Evolutionary conservation across 2,329 filamentous ascomycete species (phyloP).

Genomic region (Aspergillus proliferans): DNA sequence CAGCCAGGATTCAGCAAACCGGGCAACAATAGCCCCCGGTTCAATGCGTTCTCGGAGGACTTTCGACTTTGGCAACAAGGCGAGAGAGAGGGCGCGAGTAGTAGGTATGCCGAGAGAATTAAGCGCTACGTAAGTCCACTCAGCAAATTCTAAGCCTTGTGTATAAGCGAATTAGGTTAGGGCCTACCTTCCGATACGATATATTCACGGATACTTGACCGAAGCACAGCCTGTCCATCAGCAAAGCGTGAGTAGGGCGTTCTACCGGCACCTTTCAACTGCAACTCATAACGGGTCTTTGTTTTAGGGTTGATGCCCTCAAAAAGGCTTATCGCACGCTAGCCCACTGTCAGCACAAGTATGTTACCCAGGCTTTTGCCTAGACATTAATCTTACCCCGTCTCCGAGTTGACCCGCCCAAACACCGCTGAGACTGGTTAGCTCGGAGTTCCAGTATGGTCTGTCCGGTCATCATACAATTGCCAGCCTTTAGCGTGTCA

Average conservation of each 20-base stretch:
- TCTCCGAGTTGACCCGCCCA: conserved; percentile 97
- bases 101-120: conserved; percentile 79
- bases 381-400: conserved; percentile 44
- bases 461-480: conserved; percentile 34
- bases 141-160: conserved; percentile 1
- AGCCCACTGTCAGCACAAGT: conserved; percentile 3
- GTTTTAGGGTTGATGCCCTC: conserved; percentile 73
- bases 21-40: conserved; percentile 83
- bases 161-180: not conserved
- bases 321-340: conserved; percentile 84
- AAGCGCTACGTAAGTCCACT: conserved; percentile 42
- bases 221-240: conserved; percentile 86
- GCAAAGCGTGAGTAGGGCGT: conserved; percentile 96
- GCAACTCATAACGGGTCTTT: conserved; percentile 74
- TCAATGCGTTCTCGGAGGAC: conserved; percentile 76
- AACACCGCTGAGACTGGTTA: conserved; percentile 55
- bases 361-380: not conserved
- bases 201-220: conserved; percentile 91
- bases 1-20: conserved; percentile 88
- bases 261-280: conserved; percentile 86
- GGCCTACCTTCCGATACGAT: conserved; percentile 70
- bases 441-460: conserved; percentile 1
- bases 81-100: conserved; percentile 79
- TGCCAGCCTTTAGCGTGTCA: conserved; percentile 39
- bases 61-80: conserved; percentile 63